A percentile compares a stretch with the other conserved stretches of the same genome.
Evolutionary conservation across 192 early-diverging fungal species (phyloP).

Genomic region (Coemansia sp.): DNA sequence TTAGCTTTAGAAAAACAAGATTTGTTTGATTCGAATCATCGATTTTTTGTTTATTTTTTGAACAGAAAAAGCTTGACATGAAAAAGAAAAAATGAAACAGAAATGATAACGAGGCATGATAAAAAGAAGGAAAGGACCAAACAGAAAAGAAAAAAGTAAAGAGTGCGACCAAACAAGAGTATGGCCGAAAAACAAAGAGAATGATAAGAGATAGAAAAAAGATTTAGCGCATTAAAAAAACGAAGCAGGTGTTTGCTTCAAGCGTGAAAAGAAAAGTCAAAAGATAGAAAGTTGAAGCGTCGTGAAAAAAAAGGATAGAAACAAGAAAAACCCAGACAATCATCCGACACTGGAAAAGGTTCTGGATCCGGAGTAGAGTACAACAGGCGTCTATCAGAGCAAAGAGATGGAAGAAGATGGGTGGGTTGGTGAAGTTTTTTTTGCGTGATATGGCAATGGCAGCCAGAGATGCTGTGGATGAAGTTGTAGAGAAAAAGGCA

Average conservation of each 20-base stretch:
- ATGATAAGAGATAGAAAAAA: slow-evolving; percentile 15
- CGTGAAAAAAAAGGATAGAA: slow-evolving; percentile 13
- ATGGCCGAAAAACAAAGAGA: background rate
- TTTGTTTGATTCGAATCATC: background rate
- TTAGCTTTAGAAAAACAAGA: slow-evolving; percentile 5
- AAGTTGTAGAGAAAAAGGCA: background rate
- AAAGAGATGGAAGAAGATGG: slow-evolving; percentile 11
- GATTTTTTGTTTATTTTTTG: background rate
- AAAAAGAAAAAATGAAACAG: background rate
- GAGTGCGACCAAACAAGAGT: background rate
- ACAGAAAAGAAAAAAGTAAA: background rate
- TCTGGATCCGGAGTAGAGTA: slow-evolving; percentile 35
- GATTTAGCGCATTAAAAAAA: slow-evolving; percentile 4
- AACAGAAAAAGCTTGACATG: slow-evolving; percentile 2
- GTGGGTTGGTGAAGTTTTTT: background rate
- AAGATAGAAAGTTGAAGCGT: background rate
- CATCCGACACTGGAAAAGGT: background rate
- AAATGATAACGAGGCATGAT: slow-evolving; percentile 2
- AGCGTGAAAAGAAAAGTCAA: slow-evolving; percentile 4
- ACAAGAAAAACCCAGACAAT: slow-evolving; percentile 1
- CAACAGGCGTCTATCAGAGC: slow-evolving; percentile 40
- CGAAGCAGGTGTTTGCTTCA: background rate
- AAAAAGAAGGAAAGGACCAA: slow-evolving; percentile 8
- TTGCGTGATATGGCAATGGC: background rate
- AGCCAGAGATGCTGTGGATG: slow-evolving; percentile 7